Conservation (phyloP, 2,329 filamentous ascomycete genomes). For the Aspergillus hiratsukae region DNA sequence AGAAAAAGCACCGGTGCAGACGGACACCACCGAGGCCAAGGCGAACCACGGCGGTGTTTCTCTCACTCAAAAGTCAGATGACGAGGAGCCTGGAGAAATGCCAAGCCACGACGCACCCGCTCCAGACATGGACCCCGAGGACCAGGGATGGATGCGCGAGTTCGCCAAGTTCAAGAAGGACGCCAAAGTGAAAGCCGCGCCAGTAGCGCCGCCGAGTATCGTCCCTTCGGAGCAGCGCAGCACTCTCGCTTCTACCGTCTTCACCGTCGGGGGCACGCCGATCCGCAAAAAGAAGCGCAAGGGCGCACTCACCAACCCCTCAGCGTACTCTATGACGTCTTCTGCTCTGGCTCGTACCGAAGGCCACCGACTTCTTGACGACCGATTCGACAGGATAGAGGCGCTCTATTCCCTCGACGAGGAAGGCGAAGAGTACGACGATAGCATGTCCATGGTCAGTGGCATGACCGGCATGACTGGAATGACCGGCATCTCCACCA, state of each 20-base stretch:
- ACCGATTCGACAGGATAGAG: constrained; percentile 86
- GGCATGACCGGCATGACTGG: constrained; percentile 52
- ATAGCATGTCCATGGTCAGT: constrained; percentile 48
- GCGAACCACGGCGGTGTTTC: neutral
- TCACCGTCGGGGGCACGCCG: constrained; percentile 60
- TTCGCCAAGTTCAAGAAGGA: constrained; percentile 94
- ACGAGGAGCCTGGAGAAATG: constrained; percentile 28
- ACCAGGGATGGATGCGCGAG: constrained; percentile 83
- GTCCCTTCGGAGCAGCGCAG: constrained; percentile 39
- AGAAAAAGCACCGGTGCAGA: constrained; percentile 61
- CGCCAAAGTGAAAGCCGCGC: constrained; percentile 43
- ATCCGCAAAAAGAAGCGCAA: constrained; percentile 85
- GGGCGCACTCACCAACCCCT: constrained; percentile 82
- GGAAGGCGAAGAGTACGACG: constrained; percentile 49
- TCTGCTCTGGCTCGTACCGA: constrained; percentile 84
- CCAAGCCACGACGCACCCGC: constrained; percentile 35
- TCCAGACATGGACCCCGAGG: constrained; percentile 52
- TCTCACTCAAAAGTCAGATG: constrained; percentile 10
- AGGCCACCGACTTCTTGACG: constrained; percentile 77
- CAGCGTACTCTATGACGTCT: constrained; percentile 86
- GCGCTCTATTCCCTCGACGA: constrained; percentile 68
- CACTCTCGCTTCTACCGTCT: constrained; percentile 42
- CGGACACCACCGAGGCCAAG: constrained; percentile 19
- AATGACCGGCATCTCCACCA: constrained; percentile 50
- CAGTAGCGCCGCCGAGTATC: constrained; percentile 31